Evolutionary conservation across 2,329 filamentous ascomycete genomes (phyloP).

Genomic region (Grosmannia clavigera): DNA sequence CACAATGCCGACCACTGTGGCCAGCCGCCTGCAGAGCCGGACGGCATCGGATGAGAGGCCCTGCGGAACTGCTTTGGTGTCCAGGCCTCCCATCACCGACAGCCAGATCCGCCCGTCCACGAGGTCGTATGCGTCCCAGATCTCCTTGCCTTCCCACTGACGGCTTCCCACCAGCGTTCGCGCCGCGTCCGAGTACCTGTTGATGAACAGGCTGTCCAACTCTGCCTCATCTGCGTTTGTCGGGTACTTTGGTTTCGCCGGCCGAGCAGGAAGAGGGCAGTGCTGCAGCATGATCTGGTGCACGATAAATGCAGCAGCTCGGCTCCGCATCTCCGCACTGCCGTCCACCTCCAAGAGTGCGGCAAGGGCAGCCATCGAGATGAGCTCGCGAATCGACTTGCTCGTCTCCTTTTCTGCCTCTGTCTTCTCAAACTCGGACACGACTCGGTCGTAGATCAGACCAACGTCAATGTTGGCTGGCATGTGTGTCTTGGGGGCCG

Average conservation of each 20-base stretch:
- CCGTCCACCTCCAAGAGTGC: neutral
- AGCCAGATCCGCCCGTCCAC: slow-evolving; percentile 15
- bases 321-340: neutral
- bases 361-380: neutral
- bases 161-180: no score
- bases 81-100: neutral
- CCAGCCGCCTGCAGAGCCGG: neutral
- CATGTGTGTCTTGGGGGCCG: no score
- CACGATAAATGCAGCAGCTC: neutral
- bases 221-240: neutral
- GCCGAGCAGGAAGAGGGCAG: neutral
- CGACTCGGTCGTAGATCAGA: no score
- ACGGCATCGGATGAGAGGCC: neutral
- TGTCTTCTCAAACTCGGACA: no score
- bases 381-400: neutral
- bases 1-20: neutral
- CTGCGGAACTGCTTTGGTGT: neutral
- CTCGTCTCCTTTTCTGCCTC: no score
- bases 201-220: neutral
- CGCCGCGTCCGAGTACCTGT: neutral
- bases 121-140: slow-evolving; percentile 15
- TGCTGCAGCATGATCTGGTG: neutral
- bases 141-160: neutral
- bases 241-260: neutral
- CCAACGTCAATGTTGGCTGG: no score